Evolutionary conservation across 208 protist genomes (phyloP).

Genomic region (Kentomonas sorsogonicus): DNA sequence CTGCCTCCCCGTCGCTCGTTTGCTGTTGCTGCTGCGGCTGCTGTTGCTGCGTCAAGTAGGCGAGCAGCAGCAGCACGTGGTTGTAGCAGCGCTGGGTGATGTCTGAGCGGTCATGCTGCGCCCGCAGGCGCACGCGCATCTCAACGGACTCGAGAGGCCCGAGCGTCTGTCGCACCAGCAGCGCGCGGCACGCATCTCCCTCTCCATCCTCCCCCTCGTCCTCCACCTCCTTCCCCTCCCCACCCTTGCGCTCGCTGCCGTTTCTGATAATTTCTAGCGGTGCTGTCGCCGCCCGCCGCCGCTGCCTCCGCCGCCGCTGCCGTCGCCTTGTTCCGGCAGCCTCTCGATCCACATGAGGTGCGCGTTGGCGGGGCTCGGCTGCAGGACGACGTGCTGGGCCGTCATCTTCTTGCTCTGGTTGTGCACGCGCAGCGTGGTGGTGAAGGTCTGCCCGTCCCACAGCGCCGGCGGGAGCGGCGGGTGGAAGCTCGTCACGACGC

Average conservation of each 20-base stretch:
- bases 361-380: constrained; percentile 59
- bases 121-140: constrained; percentile 42
- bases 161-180: constrained; percentile 44
- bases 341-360: constrained; percentile 60
- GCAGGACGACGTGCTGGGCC: constrained; percentile 58
- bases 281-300: too few relatives aligned
- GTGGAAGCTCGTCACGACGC: constrained; percentile 39
- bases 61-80: constrained; percentile 55
- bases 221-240: constrained; percentile 41
- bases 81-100: constrained; percentile 40
- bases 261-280: too few relatives aligned
- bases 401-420: constrained; percentile 55
- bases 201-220: too few relatives aligned
- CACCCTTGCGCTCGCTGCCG: too few relatives aligned
- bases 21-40: constrained; percentile 8
- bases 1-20: neutral
- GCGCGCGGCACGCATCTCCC: too few relatives aligned
- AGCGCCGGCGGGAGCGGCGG: constrained; percentile 58
- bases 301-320: too few relatives aligned
- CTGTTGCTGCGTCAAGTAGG: constrained; percentile 27
- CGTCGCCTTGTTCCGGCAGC: constrained; percentile 24
- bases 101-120: constrained; percentile 50
- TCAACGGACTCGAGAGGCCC: constrained; percentile 29
- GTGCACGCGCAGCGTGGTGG: constrained; percentile 46
- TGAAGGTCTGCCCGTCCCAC: constrained; percentile 73